Conservation (phyloP, 2,329 filamentous ascomycete genomes). For the Aspergillus sp. region DNA sequence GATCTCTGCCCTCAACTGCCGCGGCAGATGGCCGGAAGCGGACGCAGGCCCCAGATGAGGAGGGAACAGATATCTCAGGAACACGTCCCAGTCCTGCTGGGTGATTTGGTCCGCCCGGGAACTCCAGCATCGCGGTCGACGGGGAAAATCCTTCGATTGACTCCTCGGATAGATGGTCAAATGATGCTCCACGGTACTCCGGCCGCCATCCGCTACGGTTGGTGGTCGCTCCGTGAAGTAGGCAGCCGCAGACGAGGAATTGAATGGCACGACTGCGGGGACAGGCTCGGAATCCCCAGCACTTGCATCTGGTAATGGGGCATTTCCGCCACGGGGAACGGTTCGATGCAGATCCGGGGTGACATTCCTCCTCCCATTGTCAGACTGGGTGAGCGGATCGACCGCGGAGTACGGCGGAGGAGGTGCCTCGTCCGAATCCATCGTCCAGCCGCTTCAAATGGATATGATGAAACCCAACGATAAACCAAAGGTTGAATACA, state of each 20-base stretch:
- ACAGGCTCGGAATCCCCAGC: conserved; percentile 5
- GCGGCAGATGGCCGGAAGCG: conserved; percentile 26
- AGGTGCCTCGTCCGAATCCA: conserved; percentile 32
- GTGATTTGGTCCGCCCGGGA: conserved; percentile 23
- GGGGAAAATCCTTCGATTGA: conserved; percentile 33
- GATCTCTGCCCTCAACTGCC: conserved; percentile 31
- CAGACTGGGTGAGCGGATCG: conserved; percentile 25
- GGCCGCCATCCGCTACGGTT: conserved; percentile 13
- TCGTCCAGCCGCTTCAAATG: conserved; percentile 5
- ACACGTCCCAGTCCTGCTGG: conserved; percentile 37
- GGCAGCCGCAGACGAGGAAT: conserved; percentile 28
- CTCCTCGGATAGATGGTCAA: conserved; percentile 33
- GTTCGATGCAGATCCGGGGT: conserved; percentile 4
- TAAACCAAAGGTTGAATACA: neutral
- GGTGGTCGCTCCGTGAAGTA: conserved; percentile 32
- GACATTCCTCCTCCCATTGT: conserved; percentile 12
- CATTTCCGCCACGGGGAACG: conserved; percentile 13
- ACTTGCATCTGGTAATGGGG: conserved; percentile 8
- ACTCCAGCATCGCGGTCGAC: conserved; percentile 33
- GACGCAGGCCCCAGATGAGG: conserved; percentile 29
- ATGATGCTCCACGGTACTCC: conserved; percentile 24
- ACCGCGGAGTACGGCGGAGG: conserved; percentile 34
- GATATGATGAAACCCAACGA: conserved; percentile 1
- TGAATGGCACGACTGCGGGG: conserved; percentile 13
- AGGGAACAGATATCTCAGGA: conserved; percentile 34